Evolutionary conservation across 305 asterid genomes (phyloP), one percentile per base, ranked within the genome.

Genomic region (Fraxinus paxiana): DNA sequence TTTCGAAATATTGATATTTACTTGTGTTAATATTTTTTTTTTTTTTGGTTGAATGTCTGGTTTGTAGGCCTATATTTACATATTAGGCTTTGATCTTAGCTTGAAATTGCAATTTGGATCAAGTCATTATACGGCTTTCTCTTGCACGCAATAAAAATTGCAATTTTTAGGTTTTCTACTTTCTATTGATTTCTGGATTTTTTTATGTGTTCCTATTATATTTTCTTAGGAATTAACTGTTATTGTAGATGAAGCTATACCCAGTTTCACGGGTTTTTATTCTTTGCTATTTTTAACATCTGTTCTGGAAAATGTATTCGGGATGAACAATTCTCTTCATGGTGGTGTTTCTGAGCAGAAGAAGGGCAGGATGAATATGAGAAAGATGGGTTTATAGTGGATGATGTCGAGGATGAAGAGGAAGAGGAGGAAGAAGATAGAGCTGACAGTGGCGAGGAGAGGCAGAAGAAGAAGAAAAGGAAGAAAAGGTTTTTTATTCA

Each of bases 351-450:
- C 43, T 80, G 86, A 75, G 79, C 87, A 92, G 96, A 90, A 81
- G 98, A 91, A 73, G 98, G 97, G 37, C 97, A 92, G 86, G 97
- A 96, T 89, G 98, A 96, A 81, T 96, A 84, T 72, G 99, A 96
- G 89, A 91, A 96, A 78, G 99, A 96, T 86, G 98, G 97, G 18
- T 96, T 96, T 88, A 91, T 96, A 86, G 99, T 96, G 80, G 93
- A 92, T 61, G 98, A 92, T 46, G 88, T 86, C 41, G 99, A 92
- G 17, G 98, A 92, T 22, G 98, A 91, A 74, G 96, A 92, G 61
- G 97, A 90, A 2, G 97, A 88, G 76, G 97, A 88, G 77, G 95
- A 92, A 87, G 95, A 90, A 28, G 97, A 89, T 79, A 86, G 90
- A 82, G 96, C 89, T 81, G 92, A 92, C 73, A 90, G 92, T 65